Conservation (phyloP, 192 early-diverging fungal species). For the Lunasporangiospora selenospora region DNA sequence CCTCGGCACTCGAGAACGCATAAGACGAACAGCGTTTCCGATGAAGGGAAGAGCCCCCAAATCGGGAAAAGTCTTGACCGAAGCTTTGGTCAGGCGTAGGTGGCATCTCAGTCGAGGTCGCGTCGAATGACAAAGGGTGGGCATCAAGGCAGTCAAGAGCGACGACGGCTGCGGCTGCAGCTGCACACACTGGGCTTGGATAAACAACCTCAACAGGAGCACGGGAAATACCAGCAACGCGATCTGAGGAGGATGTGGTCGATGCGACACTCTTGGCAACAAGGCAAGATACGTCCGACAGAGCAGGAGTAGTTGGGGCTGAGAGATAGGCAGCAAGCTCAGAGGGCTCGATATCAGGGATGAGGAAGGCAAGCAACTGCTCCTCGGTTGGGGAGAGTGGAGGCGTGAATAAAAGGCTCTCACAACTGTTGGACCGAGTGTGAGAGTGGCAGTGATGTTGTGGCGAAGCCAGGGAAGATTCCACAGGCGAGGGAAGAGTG, state of each 20-base stretch:
- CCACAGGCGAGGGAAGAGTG: too few relatives aligned
- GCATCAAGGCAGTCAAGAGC: conserved; percentile 29
- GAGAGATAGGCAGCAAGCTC: conserved; percentile 44
- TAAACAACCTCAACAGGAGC: conserved; percentile 35
- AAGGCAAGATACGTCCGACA: conserved; percentile 38
- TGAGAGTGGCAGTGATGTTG: conserved; percentile 12
- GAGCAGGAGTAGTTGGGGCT: conserved; percentile 28
- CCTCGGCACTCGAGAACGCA: conserved; percentile 27
- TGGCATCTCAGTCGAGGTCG: background rate
- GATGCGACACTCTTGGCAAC: conserved; percentile 15
- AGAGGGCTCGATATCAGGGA: conserved; percentile 46
- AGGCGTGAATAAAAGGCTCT: conserved; percentile 37
- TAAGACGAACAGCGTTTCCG: conserved; percentile 40
- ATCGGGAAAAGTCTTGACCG: background rate
- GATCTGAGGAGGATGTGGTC: background rate
- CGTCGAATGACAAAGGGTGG: conserved; percentile 1
- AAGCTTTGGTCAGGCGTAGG: too few relatives aligned
- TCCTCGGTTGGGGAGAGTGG: conserved; percentile 44
- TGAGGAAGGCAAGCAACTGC: conserved; percentile 39
- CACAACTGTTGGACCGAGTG: conserved; percentile 15
- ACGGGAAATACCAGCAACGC: too few relatives aligned
- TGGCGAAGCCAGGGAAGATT: too few relatives aligned
- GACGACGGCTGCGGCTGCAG: conserved; percentile 41
- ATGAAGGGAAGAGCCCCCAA: background rate
- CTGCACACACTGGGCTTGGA: conserved; percentile 43